Percentiles rank a stretch among this genome's conserved stretches.
phyloP scores from a whole-genome alignment of 495 filamentous ascomycete species.

The Chlorociboria aeruginascens region DNA sequence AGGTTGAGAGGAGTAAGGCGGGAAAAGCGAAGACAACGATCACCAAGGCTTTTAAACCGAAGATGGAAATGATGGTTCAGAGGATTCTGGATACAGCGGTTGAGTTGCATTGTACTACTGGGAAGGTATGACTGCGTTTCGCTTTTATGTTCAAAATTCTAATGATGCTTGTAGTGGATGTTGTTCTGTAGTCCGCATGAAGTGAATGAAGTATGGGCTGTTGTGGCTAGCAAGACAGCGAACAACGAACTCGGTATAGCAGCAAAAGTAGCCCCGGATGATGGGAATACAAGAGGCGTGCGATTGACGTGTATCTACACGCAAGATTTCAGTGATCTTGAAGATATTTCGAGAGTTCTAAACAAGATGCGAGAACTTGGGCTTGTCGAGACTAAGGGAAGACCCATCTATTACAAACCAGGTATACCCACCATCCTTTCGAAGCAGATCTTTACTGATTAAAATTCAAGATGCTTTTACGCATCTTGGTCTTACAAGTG shows the following conservation, averaged over 20 bases:
- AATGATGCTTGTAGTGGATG: constrained; percentile 51
- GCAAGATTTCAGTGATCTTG: constrained; percentile 51
- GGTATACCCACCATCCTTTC: constrained; percentile 25
- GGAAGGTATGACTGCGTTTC: constrained; percentile 35
- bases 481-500: constrained; percentile 48
- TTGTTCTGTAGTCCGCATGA: constrained; percentile 45
- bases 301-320: constrained; percentile 71
- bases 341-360: constrained; percentile 58
- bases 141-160: background rate
- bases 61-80: constrained; percentile 15
- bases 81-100: constrained; percentile 45
- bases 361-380: constrained; percentile 44
- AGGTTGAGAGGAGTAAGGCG: constrained; percentile 25
- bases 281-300: constrained; percentile 23
- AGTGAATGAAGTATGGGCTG: constrained; percentile 53
- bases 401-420: constrained; percentile 60
- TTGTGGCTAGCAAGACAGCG: constrained; percentile 48
- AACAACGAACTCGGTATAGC: constrained; percentile 51
- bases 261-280: constrained; percentile 54
- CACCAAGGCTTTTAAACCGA: constrained; percentile 6
- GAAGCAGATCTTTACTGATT: background rate
- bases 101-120: constrained; percentile 40
- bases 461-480: constrained; percentile 54
- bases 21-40: constrained; percentile 3
- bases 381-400: constrained; percentile 34